These are phyloP conservation scores for Phytophthora cryptogea DNA, from an alignment of 352 stramenopile species.

Conservation along the genomic window DNA sequence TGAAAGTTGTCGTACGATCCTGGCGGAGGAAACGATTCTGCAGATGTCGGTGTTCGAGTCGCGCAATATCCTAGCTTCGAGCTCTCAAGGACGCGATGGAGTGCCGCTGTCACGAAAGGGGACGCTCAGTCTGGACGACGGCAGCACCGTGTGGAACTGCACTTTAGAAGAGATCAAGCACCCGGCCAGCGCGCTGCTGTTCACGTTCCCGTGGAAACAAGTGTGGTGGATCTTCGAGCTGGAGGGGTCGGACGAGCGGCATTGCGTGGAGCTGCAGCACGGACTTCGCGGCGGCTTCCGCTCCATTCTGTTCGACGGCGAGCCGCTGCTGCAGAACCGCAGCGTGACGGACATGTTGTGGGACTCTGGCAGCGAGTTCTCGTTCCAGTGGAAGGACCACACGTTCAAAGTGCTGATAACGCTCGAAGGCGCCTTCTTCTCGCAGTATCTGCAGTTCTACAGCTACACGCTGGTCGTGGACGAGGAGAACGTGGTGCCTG, in stretches of 20 bases:
- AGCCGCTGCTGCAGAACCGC: conserved; percentile 67
- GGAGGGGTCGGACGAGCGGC: conserved; percentile 48
- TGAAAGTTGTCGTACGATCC: conserved; percentile 58
- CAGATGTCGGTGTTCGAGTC: conserved; percentile 77
- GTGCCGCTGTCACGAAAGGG: conserved; percentile 70
- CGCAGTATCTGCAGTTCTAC: conserved; percentile 84
- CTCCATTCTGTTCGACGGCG: conserved; percentile 72
- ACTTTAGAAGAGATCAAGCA: conserved; percentile 88
- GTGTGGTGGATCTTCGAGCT: conserved; percentile 85
- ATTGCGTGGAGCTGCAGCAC: conserved; percentile 82
- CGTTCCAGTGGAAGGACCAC: conserved; percentile 67
- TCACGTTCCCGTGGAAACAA: conserved; percentile 89
- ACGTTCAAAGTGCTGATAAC: conserved; percentile 79
- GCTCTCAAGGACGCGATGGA: conserved; percentile 70
- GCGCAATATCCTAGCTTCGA: conserved; percentile 71
- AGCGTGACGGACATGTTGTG: conserved; percentile 77
- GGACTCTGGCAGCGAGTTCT: conserved; percentile 78
- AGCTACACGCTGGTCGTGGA: conserved; percentile 83
- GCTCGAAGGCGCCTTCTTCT: conserved; percentile 85
- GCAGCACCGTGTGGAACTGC: conserved; percentile 58
- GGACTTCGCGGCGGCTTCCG: conserved; percentile 76
- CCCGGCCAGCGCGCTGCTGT: conserved; percentile 68
- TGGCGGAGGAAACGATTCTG: conserved; percentile 73
- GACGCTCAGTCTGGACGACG: conserved; percentile 49
- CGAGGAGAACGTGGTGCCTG: conserved; percentile 66